These are phyloP conservation scores for Cladosporium colombiae DNA, from an alignment of 2,329 filamentous ascomycete genomes.

Conservation along the genomic window DNA sequence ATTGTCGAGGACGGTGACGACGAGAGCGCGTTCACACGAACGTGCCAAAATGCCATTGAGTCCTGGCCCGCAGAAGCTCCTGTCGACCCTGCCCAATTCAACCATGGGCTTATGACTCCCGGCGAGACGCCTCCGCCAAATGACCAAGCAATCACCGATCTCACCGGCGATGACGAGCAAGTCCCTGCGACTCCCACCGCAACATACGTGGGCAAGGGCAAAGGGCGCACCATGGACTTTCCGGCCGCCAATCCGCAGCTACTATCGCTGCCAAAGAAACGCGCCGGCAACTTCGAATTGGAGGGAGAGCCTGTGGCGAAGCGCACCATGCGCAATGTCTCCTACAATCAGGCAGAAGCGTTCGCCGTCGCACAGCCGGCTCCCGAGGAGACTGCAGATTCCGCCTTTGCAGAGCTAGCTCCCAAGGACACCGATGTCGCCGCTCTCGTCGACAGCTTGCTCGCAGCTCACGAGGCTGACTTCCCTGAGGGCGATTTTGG, in stretches of 20 bases:
- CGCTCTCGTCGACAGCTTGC: neutral
- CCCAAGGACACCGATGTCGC: neutral
- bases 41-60: neutral
- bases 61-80: neutral
- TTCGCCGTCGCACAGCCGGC: neutral
- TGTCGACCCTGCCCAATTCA: neutral
- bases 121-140: neutral
- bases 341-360: neutral
- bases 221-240: neutral
- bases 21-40: neutral
- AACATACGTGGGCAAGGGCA: neutral
- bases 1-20: conserved; percentile 4
- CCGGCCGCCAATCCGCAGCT: neutral
- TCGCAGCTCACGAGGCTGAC: neutral
- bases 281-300: neutral
- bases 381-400: neutral
- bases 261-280: neutral
- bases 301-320: neutral
- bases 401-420: neutral
- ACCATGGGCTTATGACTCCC: neutral
- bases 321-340: neutral
- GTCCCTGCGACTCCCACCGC: neutral
- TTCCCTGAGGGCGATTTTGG: neutral
- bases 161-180: neutral
- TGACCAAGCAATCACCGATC: neutral